Conservation (phyloP, 345 rosid genomes). For the Anacardium occidentale region DNA sequence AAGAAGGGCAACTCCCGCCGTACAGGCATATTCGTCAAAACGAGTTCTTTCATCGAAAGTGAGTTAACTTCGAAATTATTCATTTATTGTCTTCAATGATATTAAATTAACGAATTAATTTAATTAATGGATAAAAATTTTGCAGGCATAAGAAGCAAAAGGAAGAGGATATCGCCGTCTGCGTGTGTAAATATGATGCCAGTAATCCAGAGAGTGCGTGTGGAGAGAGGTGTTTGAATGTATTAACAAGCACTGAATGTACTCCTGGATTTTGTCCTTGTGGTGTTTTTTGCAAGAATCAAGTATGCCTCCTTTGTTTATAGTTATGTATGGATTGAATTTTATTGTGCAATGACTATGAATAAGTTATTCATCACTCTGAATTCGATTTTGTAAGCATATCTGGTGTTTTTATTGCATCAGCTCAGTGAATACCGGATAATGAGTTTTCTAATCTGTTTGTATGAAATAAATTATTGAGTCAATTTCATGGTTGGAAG, state of each 20-base stretch:
- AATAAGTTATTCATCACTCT: not conserved
- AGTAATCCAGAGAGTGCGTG: slow-evolving; percentile 76
- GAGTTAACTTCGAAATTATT: slow-evolving; percentile 7
- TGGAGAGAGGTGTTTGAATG: slow-evolving; percentile 85
- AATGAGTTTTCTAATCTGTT: too few relatives aligned
- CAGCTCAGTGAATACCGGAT: too few relatives aligned
- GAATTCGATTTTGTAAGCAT: not conserved
- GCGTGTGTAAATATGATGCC: slow-evolving; percentile 70
- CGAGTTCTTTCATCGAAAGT: slow-evolving; percentile 73
- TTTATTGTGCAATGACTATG: not conserved
- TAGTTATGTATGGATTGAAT: not conserved
- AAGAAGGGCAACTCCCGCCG: slow-evolving; percentile 40
- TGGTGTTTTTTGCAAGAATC: slow-evolving; percentile 73
- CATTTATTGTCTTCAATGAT: not conserved
- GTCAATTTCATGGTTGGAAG: too few relatives aligned
- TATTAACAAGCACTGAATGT: slow-evolving; percentile 86
- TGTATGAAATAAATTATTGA: too few relatives aligned
- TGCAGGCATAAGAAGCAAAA: slow-evolving; percentile 84
- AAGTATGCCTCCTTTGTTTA: slow-evolving; percentile 39
- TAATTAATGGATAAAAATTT: not conserved
- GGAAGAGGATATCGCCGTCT: slow-evolving; percentile 89
- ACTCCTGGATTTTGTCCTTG: slow-evolving; percentile 81
- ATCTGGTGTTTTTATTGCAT: not conserved
- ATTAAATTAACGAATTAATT: too few relatives aligned
- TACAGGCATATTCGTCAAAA: slow-evolving; percentile 69